Base-by-base conservation (phyloP, 2,329 filamentous ascomycete species). In the Epicoccum nigrum region DNA sequence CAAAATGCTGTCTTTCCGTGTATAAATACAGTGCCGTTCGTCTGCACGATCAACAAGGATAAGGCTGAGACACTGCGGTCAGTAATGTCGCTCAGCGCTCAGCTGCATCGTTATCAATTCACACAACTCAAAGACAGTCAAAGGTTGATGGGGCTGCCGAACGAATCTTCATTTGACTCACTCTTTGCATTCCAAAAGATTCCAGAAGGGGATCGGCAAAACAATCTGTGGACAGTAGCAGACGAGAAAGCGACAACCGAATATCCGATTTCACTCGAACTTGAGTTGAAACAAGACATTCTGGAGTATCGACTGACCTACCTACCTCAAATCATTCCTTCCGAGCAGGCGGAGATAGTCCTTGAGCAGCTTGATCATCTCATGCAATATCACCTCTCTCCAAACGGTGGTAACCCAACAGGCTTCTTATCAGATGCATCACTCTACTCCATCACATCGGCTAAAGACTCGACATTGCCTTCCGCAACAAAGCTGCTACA, bases 141-240 rank as follows among this genome's bases (percentile, higher is more conserved):
- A 62, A 84, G 82, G 41, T 87, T 86, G 81, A 79, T 90, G 15
- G 86, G 86, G 0, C 80, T 83, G 51, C 77, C 86, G 0, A 83
- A 87, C 19, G 80, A 83, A 6, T 76, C 81, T 0, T 77, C 94
- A 0, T 96, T 97, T 60, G 92, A 97, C 65, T 93, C 91, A 0
- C 78, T 97, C 1, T 84, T 97, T 52, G 88, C 90, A 0, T 93
- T 92, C 64, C 92, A 96, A 65, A 90, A 89, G 58, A 65, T 78
- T 51, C 16, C 56, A 7, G 48, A 23, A 8, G 59, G 74, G 43
- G 15, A 58, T 45, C 28, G 46, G 51, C 28, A 39, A 54, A 60
- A 48, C 2, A 44, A 60, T 74, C 25, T 79, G 0, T 95, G 89
- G 87, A 76, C 76, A 6, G 57, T 89, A 0, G 56, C 83, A 1